Evolutionary conservation across 2,329 filamentous ascomycete genomes (phyloP), one percentile per base, ranked within the genome.

Genomic region (Fusarium lateritium): DNA sequence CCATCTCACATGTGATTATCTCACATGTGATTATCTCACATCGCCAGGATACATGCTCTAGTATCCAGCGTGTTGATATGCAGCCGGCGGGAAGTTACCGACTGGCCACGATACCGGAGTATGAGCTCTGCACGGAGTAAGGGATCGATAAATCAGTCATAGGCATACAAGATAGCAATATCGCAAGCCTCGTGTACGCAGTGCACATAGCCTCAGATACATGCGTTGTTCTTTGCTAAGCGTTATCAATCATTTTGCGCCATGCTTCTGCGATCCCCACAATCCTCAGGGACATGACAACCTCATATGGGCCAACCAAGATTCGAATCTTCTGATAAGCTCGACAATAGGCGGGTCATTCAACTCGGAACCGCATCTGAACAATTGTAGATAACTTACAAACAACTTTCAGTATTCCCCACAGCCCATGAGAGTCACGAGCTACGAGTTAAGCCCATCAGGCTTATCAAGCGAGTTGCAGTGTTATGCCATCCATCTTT

Each of bases 1-100:
- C 44, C 42, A 26, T 55, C 14, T 68, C 26, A 54, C 53, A 66
- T 62, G 64, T 56, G 38, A 46, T 49, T 46, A 59, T 54, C 31
- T 56, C 38, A 47, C 53, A 63, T 49, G 64, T 56, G 38, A 46
- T 49, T 46, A 59, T 54, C 31, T 56, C 38, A 47, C 53, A 63
- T 49, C 26, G 40, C 36, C n/a, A 36, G n/a, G 45, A 28, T 53
- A 62, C 56, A 31, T 31, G 21, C 17, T 22, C 22, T 8, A 17
- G 36, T 28, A 17, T 45, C 51, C 26, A 21, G 19, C 31, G 38
- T 22, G 15, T 22, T 45, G 43, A 33, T 38, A 22, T 38, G 8
- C 22, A 28, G 34, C 22, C 5, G 28, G 15, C 21, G 43, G 19
- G 33, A 14, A 4, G 14, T n/a, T 51, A 26, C 38, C 47, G 22